Evolutionary conservation across 768 basidiomycete genomes (phyloP).

Genomic region (Phlebiopsis gigantea): DNA sequence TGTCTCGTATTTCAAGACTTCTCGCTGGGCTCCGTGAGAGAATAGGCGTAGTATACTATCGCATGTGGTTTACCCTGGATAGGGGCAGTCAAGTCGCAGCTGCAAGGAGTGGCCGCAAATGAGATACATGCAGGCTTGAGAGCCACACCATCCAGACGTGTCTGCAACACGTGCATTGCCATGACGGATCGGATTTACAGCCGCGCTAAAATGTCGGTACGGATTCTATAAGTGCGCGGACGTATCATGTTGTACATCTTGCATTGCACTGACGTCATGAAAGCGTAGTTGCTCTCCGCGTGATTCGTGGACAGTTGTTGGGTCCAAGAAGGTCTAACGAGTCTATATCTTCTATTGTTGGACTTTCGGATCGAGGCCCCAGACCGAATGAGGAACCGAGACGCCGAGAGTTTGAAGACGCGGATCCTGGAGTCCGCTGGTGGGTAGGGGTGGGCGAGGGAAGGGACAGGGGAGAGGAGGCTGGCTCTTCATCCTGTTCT

Average conservation of each 20-base stretch:
- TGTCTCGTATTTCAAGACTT: not conserved
- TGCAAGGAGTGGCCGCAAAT: too few relatives aligned
- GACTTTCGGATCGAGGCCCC: conserved; percentile 1
- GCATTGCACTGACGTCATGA: not conserved
- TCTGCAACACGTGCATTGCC: not conserved
- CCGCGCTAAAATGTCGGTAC: not conserved
- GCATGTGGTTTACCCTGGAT: too few relatives aligned
- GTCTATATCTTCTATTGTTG: not conserved
- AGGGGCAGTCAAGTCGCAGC: too few relatives aligned
- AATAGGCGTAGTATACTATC: too few relatives aligned
- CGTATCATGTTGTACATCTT: too few relatives aligned
- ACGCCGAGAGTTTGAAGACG: not conserved
- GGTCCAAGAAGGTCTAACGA: not conserved
- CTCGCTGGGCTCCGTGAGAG: too few relatives aligned
- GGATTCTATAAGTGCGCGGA: not conserved
- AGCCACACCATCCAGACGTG: not conserved
- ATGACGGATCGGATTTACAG: not conserved
- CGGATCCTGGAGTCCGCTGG: not conserved
- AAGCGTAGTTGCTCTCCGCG: not conserved
- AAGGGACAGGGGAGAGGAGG: not conserved
- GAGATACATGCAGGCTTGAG: too few relatives aligned
- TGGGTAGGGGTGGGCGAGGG: not conserved
- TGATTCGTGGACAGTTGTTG: not conserved
- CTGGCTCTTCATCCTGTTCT: not conserved
- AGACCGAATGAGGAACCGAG: not conserved